A percentile compares a stretch with the other conserved stretches of the same genome.
Evolutionary conservation across 1,284 basidiomycete species (phyloP).

Genomic region (Irpex lacteus): DNA sequence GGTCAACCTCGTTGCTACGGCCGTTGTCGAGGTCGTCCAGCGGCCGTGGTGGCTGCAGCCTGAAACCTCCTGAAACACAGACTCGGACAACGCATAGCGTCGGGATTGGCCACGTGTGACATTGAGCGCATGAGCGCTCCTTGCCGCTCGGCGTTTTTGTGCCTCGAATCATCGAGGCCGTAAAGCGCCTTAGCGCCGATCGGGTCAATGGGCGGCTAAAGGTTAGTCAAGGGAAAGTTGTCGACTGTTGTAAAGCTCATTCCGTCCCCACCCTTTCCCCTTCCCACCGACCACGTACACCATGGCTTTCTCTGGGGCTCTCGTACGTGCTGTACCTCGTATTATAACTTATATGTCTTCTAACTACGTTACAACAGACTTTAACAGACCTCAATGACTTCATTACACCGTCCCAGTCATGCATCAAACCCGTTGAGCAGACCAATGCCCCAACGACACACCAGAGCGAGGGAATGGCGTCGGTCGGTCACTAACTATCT

Average conservation of each 20-base stretch:
- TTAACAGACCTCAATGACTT: slow-evolving; percentile 98
- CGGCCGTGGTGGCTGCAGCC: background rate
- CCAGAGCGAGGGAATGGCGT: slow-evolving; percentile 53
- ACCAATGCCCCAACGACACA: slow-evolving; percentile 40
- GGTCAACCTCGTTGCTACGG: background rate
- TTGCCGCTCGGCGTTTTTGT: background rate
- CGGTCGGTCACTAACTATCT: slow-evolving; percentile 41
- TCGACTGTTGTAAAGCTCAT: background rate
- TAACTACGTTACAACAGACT: slow-evolving; percentile 46
- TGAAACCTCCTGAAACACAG: background rate
- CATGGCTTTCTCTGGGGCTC: slow-evolving; percentile 91
- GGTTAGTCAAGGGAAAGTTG: background rate
- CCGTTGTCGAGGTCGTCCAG: slow-evolving; percentile 3
- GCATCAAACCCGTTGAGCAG: slow-evolving; percentile 94
- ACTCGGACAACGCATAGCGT: background rate
- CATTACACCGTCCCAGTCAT: slow-evolving; percentile 94
- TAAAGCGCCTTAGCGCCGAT: background rate
- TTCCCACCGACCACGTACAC: slow-evolving; percentile 2
- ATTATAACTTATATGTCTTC: background rate
- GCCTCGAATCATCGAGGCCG: slow-evolving; percentile 4
- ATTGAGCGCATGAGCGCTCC: background rate
- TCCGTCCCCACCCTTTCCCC: slow-evolving; percentile 6
- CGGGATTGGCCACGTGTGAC: background rate
- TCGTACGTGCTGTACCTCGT: slow-evolving; percentile 50
- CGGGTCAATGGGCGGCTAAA: background rate